Base-by-base conservation (phyloP, 495 filamentous ascomycete species). In the Saxispiralis lemnorum region DNA sequence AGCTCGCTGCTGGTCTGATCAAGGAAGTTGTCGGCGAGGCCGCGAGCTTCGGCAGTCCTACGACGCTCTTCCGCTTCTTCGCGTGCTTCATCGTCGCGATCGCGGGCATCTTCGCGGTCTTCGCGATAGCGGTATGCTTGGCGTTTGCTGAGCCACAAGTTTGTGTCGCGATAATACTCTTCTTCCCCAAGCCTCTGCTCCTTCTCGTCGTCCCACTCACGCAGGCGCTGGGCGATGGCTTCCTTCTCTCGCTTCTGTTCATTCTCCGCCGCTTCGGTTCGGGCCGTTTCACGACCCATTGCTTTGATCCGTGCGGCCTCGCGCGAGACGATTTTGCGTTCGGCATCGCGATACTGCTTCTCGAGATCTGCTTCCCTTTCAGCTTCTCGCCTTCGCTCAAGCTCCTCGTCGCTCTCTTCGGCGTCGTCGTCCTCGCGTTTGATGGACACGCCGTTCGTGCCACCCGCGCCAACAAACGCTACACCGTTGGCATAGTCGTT, bases 21-120 rank as follows among this genome's bases (percentile, higher is more conserved):
- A 18, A 96, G 73, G 77, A 95, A 95, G 41, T 79, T 79, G 57
- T 96, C 89, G 11, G 89, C 89, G 77, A 87, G 77, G 30, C 79
- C 85, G 35, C 77, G 70, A 1, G 82, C 83, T 45, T 83, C 76
- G 52, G 87, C 85, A 46, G 75, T 73, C 49, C 84, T 74, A 33
- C 79, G 76, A 31, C 73, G 68, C 28, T 79, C 71, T 39, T 68
- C 69, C 36, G 76, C 73, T 6, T 62, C 71, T 56, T 96, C 86
- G 4, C 78, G 71, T 40, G 78, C 70, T 59, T 96, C 89, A 3
- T 72, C 72, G 7, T 68, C 67, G 14, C 86, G 81, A 55, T 97
- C 89, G 24, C 73, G 63, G 14, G 87, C 85, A 59, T 97, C 89
- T 14, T 76, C 64, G 16, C 71, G 70, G 10, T 68, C 67, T 62